Evolutionary conservation across 768 basidiomycete species (phyloP).

Genomic region (Boletus reticulatus): DNA sequence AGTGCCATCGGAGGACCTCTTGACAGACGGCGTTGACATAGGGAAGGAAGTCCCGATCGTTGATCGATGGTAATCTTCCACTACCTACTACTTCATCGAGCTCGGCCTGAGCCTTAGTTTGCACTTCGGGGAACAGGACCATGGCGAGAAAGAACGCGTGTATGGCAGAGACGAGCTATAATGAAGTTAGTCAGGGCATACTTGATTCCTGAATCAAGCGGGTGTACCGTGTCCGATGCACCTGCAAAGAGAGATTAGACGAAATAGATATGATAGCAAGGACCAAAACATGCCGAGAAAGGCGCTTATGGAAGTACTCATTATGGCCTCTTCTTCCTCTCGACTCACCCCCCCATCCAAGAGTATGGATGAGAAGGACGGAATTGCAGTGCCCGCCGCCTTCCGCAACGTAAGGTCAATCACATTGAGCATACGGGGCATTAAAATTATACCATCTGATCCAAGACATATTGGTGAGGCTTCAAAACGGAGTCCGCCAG

Average conservation of each 20-base stretch:
- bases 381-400: conserved; percentile 15
- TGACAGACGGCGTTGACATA: conserved; percentile 26
- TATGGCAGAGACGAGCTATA: conserved; percentile 15
- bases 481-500: conserved; percentile 39
- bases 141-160: conserved; percentile 27
- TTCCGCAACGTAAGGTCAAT: conserved; percentile 1
- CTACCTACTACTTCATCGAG: conserved; percentile 23
- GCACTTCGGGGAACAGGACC: conserved; percentile 22
- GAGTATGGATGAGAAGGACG: conserved; percentile 19
- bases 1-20: conserved; percentile 27
- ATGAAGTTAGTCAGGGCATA: conserved; percentile 7
- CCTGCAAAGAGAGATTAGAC: conserved; percentile 11
- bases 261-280: neutral
- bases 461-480: conserved; percentile 44
- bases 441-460: conserved; percentile 41
- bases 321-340: conserved; percentile 21
- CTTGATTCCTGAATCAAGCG: conserved; percentile 38
- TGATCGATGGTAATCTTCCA: conserved; percentile 18
- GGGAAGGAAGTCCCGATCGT: conserved; percentile 22
- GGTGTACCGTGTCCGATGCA: conserved; percentile 45
- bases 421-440: no score
- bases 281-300: conserved; percentile 8
- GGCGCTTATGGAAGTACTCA: conserved; percentile 8
- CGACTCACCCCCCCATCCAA: conserved; percentile 9
- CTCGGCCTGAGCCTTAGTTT: conserved; percentile 24